phyloP scores from a whole-genome alignment of 305 asterid genomes.

The Fraxinus greggii region DNA sequence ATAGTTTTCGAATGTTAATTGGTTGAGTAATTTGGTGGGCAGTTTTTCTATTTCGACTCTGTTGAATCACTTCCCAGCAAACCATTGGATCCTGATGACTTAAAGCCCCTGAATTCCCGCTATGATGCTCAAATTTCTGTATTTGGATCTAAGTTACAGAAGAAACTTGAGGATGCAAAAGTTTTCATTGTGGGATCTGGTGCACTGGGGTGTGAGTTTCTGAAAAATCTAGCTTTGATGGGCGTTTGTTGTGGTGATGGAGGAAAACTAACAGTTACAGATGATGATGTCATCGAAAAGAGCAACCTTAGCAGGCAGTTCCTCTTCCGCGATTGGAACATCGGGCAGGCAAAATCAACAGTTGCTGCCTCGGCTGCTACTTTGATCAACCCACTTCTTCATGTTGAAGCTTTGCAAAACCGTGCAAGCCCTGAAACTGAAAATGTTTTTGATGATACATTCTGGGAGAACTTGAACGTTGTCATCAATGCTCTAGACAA shows the following conservation, averaged over 20 bases:
- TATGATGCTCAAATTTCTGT: constrained; percentile 49
- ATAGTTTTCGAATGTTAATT: not conserved
- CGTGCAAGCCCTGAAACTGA: constrained; percentile 46
- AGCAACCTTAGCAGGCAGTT: constrained; percentile 46
- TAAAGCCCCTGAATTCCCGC: constrained; percentile 40
- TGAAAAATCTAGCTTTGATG: constrained; percentile 47
- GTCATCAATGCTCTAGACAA: constrained; percentile 45
- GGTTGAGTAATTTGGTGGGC: constrained; percentile 2
- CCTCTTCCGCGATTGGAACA: constrained; percentile 47
- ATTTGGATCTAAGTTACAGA: constrained; percentile 41
- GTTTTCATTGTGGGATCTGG: constrained; percentile 45
- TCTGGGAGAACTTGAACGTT: constrained; percentile 42
- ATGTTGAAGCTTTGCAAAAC: constrained; percentile 42
- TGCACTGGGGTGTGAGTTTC: constrained; percentile 45
- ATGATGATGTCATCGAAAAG: constrained; percentile 48
- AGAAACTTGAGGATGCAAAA: constrained; percentile 40
- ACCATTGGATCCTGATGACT: constrained; percentile 35
- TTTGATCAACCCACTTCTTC: constrained; percentile 36
- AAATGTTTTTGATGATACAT: constrained; percentile 37
- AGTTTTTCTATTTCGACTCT: constrained; percentile 47
- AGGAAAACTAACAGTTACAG: constrained; percentile 43
- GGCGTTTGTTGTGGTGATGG: constrained; percentile 40
- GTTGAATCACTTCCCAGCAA: constrained; percentile 43
- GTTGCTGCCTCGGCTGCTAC: constrained; percentile 45
- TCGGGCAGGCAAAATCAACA: constrained; percentile 47